These are phyloP conservation scores for Panus rudis DNA, from an alignment of 768 basidiomycete species.

Conservation along the genomic window DNA sequence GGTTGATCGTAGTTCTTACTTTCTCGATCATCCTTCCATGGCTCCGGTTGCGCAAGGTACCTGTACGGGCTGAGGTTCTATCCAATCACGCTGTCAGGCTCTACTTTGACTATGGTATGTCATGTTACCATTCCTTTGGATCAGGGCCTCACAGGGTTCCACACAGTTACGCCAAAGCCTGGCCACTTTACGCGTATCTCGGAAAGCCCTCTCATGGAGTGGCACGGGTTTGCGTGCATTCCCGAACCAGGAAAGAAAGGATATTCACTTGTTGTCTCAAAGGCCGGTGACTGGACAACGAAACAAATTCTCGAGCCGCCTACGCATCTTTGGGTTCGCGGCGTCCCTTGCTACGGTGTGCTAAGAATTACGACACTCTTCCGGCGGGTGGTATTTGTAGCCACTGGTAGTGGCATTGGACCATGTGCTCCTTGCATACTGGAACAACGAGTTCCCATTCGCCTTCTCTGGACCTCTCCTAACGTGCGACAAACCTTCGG, in stretches of 20 bases:
- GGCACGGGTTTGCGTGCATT: constrained; percentile 54
- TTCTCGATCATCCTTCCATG: constrained; percentile 54
- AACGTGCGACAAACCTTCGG: constrained; percentile 58
- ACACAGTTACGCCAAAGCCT: constrained; percentile 24
- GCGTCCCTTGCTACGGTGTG: constrained; percentile 49
- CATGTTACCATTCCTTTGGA: constrained; percentile 18
- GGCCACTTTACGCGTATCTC: constrained; percentile 31
- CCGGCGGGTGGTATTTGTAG: constrained; percentile 48
- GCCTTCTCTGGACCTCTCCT: constrained; percentile 57
- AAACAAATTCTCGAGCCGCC: constrained; percentile 49
- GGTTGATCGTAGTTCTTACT: constrained; percentile 49
- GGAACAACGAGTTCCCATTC: constrained; percentile 42
- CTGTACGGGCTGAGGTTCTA: constrained; percentile 44
- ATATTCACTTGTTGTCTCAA: constrained; percentile 51
- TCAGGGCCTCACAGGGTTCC: background rate
- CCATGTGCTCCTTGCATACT: constrained; percentile 53
- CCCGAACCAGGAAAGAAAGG: constrained; percentile 30
- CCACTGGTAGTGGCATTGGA: constrained; percentile 53
- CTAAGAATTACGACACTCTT: constrained; percentile 49
- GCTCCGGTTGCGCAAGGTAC: constrained; percentile 49
- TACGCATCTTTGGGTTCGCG: constrained; percentile 49
- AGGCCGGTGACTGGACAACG: constrained; percentile 54
- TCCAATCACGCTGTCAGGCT: constrained; percentile 52
- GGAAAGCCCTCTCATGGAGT: constrained; percentile 44
- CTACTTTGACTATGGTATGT: constrained; percentile 51